Evolutionary conservation across 768 basidiomycete species (phyloP), one percentile per base, ranked within the genome.

Genomic region (Rhizopogon vesiculosus): DNA sequence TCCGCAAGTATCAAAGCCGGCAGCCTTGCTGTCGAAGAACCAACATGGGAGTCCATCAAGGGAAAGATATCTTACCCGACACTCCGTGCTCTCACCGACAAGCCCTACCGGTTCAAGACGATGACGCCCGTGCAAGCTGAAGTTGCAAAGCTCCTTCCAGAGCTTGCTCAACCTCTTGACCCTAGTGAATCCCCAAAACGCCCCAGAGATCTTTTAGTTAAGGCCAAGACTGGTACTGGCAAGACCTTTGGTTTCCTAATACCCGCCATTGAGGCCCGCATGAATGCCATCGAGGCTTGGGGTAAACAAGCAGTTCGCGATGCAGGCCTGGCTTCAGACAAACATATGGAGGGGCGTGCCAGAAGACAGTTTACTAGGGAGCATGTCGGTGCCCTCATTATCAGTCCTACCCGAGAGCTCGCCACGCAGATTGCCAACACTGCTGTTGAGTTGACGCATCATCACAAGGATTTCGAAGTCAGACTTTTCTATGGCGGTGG

Each of bases 371-470:
- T 76, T 65, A 75, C 81, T 0, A 71, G 72, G 8, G 63, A 72
- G 6, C 72, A 78, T 41, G 83, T 83, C 38, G 93, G 94, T 1
- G 76, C 86, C 0, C 78, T 98, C 19, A 78, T 98, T 61, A 85
- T 98, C 68, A 91, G 85, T 22, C 93, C 94, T 2, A 97, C 94
- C 3, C 82, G 94, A 51, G 94, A 98, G 66, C 74, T 93, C 43
- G 94, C 94, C 5, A 86, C 87, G 1, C 92, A 94, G 69, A 96
- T 95, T 58, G 93, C 93, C 22, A 83, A 80, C 19, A 92, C 96
- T 66, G 92, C 93, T 2, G 64, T 79, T 28, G 83, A 82, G 60
- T 72, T 95, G 19, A 79, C 84, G 1, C 64, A 72, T 1, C 79
- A 86, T 66, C 83, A 90, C 61, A 65, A 70, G 2, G 82, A 79